These are phyloP conservation scores for Eucalyptus marginata DNA, from an alignment of 345 rosid genomes.

Conservation along the genomic window DNA sequence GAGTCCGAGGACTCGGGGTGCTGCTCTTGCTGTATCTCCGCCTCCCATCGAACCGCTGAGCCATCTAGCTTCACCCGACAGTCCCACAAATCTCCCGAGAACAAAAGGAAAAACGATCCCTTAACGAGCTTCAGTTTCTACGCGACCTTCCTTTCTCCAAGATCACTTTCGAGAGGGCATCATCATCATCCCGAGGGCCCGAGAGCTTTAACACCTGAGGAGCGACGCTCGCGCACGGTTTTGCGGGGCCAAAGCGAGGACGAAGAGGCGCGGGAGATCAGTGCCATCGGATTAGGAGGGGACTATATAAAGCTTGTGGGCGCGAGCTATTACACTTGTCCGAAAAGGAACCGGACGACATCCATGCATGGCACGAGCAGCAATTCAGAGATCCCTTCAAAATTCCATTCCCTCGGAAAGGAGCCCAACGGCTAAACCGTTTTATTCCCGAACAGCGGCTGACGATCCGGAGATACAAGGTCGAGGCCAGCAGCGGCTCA, in stretches of 20 bases:
- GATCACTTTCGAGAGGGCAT: background rate
- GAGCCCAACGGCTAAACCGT: background rate
- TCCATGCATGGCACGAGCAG: background rate
- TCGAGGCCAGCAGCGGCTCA: background rate
- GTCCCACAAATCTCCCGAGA: conserved; percentile 1
- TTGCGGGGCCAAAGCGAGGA: background rate
- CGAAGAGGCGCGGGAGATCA: background rate
- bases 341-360: background rate
- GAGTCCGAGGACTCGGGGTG: conserved; percentile 6
- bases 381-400: background rate
- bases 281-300: background rate
- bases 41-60: background rate
- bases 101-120: background rate
- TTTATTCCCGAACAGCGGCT: background rate
- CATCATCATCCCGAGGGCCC: background rate
- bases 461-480: background rate
- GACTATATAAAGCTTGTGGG: background rate
- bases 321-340: background rate
- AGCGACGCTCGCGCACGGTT: background rate
- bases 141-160: background rate
- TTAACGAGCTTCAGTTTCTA: background rate
- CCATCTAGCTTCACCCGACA: background rate
- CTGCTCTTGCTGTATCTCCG: background rate
- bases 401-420: background rate
- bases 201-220: background rate